These are phyloP conservation scores for Nothomitra cinnamomea DNA, from an alignment of 2,329 filamentous ascomycete species.

Conservation along the genomic window DNA sequence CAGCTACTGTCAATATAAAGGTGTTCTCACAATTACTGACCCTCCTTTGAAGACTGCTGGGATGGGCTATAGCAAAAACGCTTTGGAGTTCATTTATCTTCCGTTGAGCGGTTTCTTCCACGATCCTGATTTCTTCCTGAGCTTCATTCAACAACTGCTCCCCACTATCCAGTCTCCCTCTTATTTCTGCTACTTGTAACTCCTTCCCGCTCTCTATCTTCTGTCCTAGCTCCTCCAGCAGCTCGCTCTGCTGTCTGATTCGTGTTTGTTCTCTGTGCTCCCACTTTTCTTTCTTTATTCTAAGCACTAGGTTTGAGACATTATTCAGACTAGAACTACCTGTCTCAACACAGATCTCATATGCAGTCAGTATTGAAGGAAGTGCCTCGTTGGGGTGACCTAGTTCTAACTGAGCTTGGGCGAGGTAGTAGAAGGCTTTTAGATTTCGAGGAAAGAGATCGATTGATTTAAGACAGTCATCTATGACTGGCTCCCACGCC, in stretches of 20 bases:
- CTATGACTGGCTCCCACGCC: slow-evolving; percentile 9
- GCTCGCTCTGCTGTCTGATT: slow-evolving; percentile 33
- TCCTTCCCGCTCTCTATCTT: slow-evolving; percentile 27
- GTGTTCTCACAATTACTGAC: slow-evolving; percentile 3
- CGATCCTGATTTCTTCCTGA: slow-evolving; percentile 29
- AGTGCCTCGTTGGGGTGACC: slow-evolving; percentile 58
- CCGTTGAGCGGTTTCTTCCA: slow-evolving; percentile 23
- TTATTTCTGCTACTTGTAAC: slow-evolving; percentile 11
- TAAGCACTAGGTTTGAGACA: slow-evolving; percentile 57
- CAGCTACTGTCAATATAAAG: background rate
- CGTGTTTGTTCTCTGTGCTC: slow-evolving; percentile 51
- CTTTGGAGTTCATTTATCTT: slow-evolving; percentile 27
- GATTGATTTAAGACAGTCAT: slow-evolving; percentile 10
- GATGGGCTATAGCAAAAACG: slow-evolving; percentile 30
- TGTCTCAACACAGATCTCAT: slow-evolving; percentile 45
- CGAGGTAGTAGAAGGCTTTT: slow-evolving; percentile 72
- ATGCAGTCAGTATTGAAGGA: slow-evolving; percentile 51
- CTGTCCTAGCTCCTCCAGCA: slow-evolving; percentile 43
- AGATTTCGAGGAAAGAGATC: slow-evolving; percentile 20
- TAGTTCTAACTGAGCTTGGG: slow-evolving; percentile 66
- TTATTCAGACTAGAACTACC: slow-evolving; percentile 51
- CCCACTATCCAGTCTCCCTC: slow-evolving; percentile 14
- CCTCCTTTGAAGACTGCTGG: slow-evolving; percentile 23
- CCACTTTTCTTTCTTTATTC: slow-evolving; percentile 77
- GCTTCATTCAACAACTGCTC: slow-evolving; percentile 28